Evolutionary conservation across 192 early-diverging fungal genomes (phyloP).

Genomic region (Coemansia sp.): DNA sequence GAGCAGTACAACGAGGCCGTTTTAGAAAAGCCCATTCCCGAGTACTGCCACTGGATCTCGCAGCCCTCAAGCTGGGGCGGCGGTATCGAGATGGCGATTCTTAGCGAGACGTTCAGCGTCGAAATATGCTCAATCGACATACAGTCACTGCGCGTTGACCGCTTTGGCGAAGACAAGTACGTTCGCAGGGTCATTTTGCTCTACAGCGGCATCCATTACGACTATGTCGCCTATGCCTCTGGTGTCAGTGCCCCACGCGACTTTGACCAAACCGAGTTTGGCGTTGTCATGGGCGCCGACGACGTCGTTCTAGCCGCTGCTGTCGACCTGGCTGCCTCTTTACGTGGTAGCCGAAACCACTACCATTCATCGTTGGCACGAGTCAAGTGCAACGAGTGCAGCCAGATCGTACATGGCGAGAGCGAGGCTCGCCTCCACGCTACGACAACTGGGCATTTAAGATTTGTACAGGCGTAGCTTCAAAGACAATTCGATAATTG

Average conservation of each 20-base stretch:
- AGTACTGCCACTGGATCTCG: slow-evolving; percentile 62
- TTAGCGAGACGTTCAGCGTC: slow-evolving; percentile 51
- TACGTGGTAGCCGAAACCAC: neutral
- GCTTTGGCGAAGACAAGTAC: slow-evolving; percentile 61
- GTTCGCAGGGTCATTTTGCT: slow-evolving; percentile 49
- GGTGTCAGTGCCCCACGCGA: slow-evolving; percentile 33
- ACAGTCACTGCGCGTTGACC: slow-evolving; percentile 53
- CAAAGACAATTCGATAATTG: neutral
- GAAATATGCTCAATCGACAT: slow-evolving; percentile 70
- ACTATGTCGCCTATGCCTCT: slow-evolving; percentile 60
- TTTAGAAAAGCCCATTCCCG: slow-evolving; percentile 45
- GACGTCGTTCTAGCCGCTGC: slow-evolving; percentile 16
- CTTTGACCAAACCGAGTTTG: slow-evolving; percentile 65
- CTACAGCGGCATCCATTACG: slow-evolving; percentile 68
- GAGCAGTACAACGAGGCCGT: slow-evolving; percentile 55
- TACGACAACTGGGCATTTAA: slow-evolving; percentile 1
- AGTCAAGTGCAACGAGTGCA: slow-evolving; percentile 20
- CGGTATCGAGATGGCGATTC: slow-evolving; percentile 56
- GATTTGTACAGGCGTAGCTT: slow-evolving; percentile 5
- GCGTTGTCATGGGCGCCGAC: slow-evolving; percentile 12
- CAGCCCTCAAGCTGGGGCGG: slow-evolving; percentile 62
- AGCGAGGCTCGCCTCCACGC: slow-evolving; percentile 12
- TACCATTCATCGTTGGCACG: neutral
- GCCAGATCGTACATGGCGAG: slow-evolving; percentile 9
- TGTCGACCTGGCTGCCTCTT: slow-evolving; percentile 19